A percentile compares a stretch with the other conserved stretches of the same genome.
These are phyloP conservation scores for Epichloe baconii DNA, from an alignment of 2,329 filamentous ascomycete genomes.

Conservation along the genomic window DNA sequence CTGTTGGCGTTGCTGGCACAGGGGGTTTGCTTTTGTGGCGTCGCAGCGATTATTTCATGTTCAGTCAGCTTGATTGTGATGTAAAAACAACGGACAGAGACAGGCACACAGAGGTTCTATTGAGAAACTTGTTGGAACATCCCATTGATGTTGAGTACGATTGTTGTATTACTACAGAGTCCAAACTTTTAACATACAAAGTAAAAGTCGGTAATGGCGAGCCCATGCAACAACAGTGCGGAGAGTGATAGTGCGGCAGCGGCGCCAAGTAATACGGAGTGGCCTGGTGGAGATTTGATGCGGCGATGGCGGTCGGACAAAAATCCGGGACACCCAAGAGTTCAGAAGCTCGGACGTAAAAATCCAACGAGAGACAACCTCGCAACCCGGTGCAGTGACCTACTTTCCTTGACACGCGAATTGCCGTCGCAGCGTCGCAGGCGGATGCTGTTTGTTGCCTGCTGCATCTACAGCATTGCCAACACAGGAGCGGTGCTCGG, in stretches of 20 bases:
- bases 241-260: neutral
- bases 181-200: too few species aligned
- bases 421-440: conserved; percentile 1
- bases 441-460: neutral
- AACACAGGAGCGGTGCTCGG: conserved; percentile 1
- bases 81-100: too few species aligned
- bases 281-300: neutral
- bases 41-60: too few species aligned
- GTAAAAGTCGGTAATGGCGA: neutral
- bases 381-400: neutral
- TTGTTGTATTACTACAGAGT: too few species aligned
- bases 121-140: too few species aligned
- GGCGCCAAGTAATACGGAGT: too few species aligned
- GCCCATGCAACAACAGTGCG: neutral
- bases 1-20: neutral
- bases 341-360: neutral
- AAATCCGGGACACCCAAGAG: neutral
- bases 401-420: neutral
- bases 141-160: too few species aligned
- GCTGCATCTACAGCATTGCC: neutral
- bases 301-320: conserved; percentile 2
- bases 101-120: too few species aligned
- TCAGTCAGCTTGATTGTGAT: too few species aligned
- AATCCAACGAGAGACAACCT: neutral
- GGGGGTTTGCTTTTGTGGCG: neutral